Evolutionary conservation across 805 yeast genomes (phyloP).

Genomic region (Grigorovia yakushimaensis): DNA sequence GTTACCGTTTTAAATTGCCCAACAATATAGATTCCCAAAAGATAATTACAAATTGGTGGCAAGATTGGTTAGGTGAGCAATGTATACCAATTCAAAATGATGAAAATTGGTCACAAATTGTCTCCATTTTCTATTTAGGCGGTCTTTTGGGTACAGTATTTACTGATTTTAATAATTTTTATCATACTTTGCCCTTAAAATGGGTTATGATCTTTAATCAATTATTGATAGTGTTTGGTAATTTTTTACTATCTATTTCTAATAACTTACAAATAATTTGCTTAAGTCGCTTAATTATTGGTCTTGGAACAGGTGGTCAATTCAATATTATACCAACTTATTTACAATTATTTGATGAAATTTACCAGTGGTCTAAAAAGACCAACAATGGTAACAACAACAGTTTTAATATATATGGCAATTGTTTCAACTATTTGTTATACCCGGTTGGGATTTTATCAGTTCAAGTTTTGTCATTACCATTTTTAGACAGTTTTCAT

Average conservation of each 20-base stretch:
- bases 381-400: not conserved
- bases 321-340: conserved; percentile 70
- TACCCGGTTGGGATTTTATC: conserved; percentile 55
- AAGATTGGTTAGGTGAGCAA: conserved; percentile 14
- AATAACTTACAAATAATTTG: not conserved
- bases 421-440: not conserved
- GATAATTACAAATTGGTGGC: not conserved
- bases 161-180: conserved; percentile 1
- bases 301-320: conserved; percentile 73
- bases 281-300: conserved; percentile 60
- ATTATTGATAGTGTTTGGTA: not conserved
- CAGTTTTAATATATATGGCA: too few relatives aligned
- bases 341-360: conserved; percentile 1
- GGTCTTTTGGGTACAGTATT: conserved; percentile 60
- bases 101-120: conserved; percentile 69
- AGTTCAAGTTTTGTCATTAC: conserved; percentile 54
- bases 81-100: conserved; percentile 52
- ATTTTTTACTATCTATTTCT: not conserved
- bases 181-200: not conserved
- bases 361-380: not conserved
- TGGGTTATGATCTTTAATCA: not conserved
- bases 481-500: conserved; percentile 3
- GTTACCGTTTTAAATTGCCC: conserved; percentile 26
- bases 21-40: conserved; percentile 3
- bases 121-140: conserved; percentile 61